These are phyloP conservation scores for Pseudogymnoascus pannorum DNA, from an alignment of 2,329 filamentous ascomycete species.

Conservation along the genomic window DNA sequence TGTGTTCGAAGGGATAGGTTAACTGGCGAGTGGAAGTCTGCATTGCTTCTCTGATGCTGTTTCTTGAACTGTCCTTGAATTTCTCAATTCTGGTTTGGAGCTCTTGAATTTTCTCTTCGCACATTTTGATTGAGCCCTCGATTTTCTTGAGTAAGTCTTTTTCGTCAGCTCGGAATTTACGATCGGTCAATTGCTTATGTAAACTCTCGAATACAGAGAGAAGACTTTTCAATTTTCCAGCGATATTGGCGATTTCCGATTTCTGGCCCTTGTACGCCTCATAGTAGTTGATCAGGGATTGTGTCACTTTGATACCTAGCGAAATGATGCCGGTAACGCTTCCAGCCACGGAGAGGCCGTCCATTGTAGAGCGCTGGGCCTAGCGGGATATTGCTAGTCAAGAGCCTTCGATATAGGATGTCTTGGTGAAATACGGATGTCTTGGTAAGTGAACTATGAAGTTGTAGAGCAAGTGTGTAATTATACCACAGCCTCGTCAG, in stretches of 20 bases:
- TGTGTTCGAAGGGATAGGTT: constrained; percentile 30
- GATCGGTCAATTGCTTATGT: constrained; percentile 15
- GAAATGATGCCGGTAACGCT: constrained; percentile 31
- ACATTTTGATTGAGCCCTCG: constrained; percentile 23
- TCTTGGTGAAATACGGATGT: too few species aligned
- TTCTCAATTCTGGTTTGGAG: constrained; percentile 24
- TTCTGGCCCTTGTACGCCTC: constrained; percentile 23
- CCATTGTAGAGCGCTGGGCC: background rate
- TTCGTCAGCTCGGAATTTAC: constrained; percentile 24
- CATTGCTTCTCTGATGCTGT: constrained; percentile 11
- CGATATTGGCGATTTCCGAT: constrained; percentile 24
- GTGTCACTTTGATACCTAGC: constrained; percentile 31
- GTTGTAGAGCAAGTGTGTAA: too few species aligned
- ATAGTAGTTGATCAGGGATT: constrained; percentile 31
- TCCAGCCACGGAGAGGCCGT: constrained; percentile 18
- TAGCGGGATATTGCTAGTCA: background rate
- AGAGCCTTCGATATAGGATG: background rate
- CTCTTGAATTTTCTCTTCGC: constrained; percentile 26
- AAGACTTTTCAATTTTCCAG: constrained; percentile 23
- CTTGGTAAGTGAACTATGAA: too few species aligned
- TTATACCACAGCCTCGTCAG: too few species aligned
- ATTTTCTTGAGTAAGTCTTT: constrained; percentile 20
- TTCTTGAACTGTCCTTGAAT: constrained; percentile 17
- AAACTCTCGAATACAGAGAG: constrained; percentile 23
- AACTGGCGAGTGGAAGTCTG: constrained; percentile 18